Evolutionary conservation across 768 basidiomycete species (phyloP).

Genomic region (Calocera viscosa): DNA sequence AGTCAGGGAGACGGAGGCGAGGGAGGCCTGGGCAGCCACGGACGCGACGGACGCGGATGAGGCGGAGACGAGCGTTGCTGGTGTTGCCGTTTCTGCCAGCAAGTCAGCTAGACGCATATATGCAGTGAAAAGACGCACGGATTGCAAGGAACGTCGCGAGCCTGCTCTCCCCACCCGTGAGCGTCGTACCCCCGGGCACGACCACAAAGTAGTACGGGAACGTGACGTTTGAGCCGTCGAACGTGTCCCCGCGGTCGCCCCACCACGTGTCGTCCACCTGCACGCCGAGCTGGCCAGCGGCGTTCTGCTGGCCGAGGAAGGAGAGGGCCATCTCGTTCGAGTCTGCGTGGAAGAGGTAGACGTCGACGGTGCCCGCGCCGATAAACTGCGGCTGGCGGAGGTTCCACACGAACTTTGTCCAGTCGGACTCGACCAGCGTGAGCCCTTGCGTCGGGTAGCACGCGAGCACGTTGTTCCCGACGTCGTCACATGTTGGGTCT

Average conservation of each 20-base stretch:
- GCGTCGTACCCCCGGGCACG: constrained; percentile 38
- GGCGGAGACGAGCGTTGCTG: neutral
- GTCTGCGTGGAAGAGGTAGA: constrained; percentile 68
- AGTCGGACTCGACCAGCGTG: constrained; percentile 56
- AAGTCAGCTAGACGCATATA: neutral
- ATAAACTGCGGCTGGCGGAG: constrained; percentile 49
- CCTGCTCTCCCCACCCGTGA: constrained; percentile 48
- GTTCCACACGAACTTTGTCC: constrained; percentile 75
- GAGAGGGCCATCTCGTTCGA: constrained; percentile 40
- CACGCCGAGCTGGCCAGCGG: constrained; percentile 40
- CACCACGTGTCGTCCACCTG: constrained; percentile 70
- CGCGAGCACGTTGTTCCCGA: constrained; percentile 58
- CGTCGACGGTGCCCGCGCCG: constrained; percentile 52
- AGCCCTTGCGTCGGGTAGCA: constrained; percentile 56
- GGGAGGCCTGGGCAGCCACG: too few relatives aligned
- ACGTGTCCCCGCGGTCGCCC: constrained; percentile 38
- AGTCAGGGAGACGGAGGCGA: constrained; percentile 43
- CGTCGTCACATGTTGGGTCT: constrained; percentile 27
- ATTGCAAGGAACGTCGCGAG: constrained; percentile 68
- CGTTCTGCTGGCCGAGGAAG: constrained; percentile 37
- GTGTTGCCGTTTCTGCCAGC: constrained; percentile 5
- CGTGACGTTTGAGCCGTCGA: constrained; percentile 38
- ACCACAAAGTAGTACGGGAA: constrained; percentile 73
- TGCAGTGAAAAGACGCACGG: constrained; percentile 42
- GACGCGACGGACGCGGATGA: neutral